Evolutionary conservation across 2,329 filamentous ascomycete genomes (phyloP).

Genomic region (Immersiporthe knoxdaviesiana): DNA sequence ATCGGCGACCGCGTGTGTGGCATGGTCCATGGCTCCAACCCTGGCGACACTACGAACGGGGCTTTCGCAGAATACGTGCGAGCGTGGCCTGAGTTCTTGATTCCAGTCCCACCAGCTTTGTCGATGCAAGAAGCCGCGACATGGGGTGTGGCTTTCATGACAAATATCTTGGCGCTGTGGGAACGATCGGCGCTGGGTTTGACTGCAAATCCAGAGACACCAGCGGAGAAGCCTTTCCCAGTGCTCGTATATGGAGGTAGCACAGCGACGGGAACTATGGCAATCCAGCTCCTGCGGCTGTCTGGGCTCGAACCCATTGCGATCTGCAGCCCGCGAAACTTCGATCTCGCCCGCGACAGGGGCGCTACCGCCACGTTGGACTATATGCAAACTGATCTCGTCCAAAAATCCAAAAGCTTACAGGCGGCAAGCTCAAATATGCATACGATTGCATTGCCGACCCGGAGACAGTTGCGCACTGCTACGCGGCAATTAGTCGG

Average conservation of each 20-base stretch:
- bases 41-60: constrained; percentile 36
- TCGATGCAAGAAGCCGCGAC: constrained; percentile 38
- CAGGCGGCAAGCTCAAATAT: constrained; percentile 46
- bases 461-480: constrained; percentile 41
- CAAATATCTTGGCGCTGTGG: background rate
- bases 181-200: background rate
- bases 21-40: constrained; percentile 40
- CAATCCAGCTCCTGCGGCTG: constrained; percentile 20
- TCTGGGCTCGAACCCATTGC: constrained; percentile 20
- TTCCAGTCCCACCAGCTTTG: constrained; percentile 39
- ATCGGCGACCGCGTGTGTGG: constrained; percentile 44
- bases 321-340: constrained; percentile 48
- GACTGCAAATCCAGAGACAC: background rate
- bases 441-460: constrained; percentile 55
- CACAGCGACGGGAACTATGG: constrained; percentile 18
- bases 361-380: constrained; percentile 55
- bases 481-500: constrained; percentile 42
- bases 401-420: constrained; percentile 45
- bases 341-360: constrained; percentile 48
- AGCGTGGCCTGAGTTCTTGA: constrained; percentile 35
- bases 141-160: constrained; percentile 31
- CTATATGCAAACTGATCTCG: constrained; percentile 50
- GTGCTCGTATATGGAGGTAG: constrained; percentile 24
- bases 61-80: constrained; percentile 43
- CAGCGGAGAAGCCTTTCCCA: constrained; percentile 21